These are phyloP conservation scores for Exserohilum rostratum DNA, from an alignment of 2,329 filamentous ascomycete genomes.

Conservation along the genomic window DNA sequence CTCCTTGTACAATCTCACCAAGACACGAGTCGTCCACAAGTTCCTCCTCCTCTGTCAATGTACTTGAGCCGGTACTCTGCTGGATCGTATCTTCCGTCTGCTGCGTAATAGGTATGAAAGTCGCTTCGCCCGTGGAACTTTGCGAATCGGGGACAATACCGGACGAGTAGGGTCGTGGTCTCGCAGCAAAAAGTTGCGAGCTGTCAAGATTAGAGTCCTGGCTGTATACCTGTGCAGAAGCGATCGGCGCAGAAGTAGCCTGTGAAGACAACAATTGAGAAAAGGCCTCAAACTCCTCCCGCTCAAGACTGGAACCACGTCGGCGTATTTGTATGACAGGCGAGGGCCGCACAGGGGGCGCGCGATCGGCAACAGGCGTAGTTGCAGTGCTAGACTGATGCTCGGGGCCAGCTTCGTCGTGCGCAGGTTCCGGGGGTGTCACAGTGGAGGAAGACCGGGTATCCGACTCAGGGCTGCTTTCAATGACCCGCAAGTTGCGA, in stretches of 20 bases:
- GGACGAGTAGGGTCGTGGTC: slow-evolving; percentile 10
- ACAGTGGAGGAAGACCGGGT: background rate
- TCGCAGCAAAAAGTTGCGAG: slow-evolving; percentile 23
- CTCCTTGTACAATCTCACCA: slow-evolving; percentile 20
- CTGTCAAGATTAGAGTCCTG: slow-evolving; percentile 23
- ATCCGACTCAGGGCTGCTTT: slow-evolving; percentile 22
- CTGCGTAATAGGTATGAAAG: slow-evolving; percentile 35
- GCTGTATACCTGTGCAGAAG: background rate
- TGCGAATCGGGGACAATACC: slow-evolving; percentile 40
- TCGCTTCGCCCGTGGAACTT: slow-evolving; percentile 27
- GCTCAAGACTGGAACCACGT: slow-evolving; percentile 24
- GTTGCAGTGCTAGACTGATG: background rate
- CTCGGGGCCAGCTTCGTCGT: background rate
- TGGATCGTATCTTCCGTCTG: slow-evolving; percentile 14
- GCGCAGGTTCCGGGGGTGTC: slow-evolving; percentile 7
- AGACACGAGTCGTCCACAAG: slow-evolving; percentile 19
- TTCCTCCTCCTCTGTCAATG: slow-evolving; percentile 9
- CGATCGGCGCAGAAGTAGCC: background rate
- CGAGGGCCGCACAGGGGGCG: slow-evolving; percentile 3
- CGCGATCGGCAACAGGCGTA: background rate
- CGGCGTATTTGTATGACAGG: slow-evolving; percentile 24
- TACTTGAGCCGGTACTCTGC: slow-evolving; percentile 5
- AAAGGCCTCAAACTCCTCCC: slow-evolving; percentile 27
- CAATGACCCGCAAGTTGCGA: slow-evolving; percentile 16
- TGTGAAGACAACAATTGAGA: slow-evolving; percentile 23